Evolutionary conservation across 768 basidiomycete genomes (phyloP).

Genomic region (Leccinum rimulosum): DNA sequence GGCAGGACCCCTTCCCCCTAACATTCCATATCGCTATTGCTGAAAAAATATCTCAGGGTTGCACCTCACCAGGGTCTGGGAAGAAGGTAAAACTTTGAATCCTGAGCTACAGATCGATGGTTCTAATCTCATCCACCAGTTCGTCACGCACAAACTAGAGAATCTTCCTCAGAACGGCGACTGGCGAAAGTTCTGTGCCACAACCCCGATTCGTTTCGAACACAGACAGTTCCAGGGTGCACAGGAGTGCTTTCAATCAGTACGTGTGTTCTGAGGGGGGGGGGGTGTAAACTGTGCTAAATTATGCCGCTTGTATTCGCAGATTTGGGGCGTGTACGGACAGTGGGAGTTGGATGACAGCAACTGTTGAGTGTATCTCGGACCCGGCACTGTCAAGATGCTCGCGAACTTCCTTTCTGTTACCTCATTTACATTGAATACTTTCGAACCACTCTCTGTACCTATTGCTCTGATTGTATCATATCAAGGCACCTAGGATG

Average conservation of each 20-base stretch:
- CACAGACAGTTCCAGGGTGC: constrained; percentile 22
- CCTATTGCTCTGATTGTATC: neutral
- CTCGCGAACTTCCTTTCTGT: neutral
- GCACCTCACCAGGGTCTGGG: constrained; percentile 21
- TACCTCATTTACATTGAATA: neutral
- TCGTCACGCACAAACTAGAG: constrained; percentile 25
- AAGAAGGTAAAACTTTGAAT: constrained; percentile 13
- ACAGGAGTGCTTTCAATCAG: constrained; percentile 14
- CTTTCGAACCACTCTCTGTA: neutral
- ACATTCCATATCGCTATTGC: neutral
- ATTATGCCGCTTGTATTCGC: neutral
- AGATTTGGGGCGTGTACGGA: constrained; percentile 25
- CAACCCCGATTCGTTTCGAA: constrained; percentile 30
- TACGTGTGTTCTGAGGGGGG: neutral
- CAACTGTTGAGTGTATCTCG: constrained; percentile 11
- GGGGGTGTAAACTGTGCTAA: neutral
- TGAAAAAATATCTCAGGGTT: constrained; percentile 18
- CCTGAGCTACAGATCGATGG: neutral
- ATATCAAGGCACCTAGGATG: neutral
- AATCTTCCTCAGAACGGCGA: constrained; percentile 24
- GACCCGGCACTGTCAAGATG: neutral
- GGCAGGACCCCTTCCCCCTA: constrained; percentile 4
- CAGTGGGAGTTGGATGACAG: constrained; percentile 26
- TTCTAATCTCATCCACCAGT: constrained; percentile 15
- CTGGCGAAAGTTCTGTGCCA: constrained; percentile 36